Evolutionary conservation across 129 eudicot species (phyloP), one percentile per base, ranked within the genome.

Genomic region (Helichrysum umbraculigerum): DNA sequence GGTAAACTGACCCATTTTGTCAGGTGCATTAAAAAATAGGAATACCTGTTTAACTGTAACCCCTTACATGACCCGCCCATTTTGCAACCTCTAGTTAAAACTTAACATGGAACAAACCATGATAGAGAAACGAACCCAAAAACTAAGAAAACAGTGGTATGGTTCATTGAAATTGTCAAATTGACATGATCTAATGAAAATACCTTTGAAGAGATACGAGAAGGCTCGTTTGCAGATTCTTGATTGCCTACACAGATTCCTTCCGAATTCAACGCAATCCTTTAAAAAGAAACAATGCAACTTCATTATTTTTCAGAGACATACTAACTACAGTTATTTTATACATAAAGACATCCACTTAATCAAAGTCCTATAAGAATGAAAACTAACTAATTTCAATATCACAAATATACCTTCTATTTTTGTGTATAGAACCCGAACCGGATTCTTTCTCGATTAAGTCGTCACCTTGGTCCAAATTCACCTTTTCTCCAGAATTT

Each of bases 191-290:
- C 22, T 32, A 64, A 6, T 19, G 25, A 57, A 57, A 59, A 34
- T 33, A 66, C 70, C 70, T 0, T 33, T 66, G 70, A 17, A 7
- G 50, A 32, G 28, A 33, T 66, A 6, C 4, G 35, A 0, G 41
- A 15, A 14, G 68, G 67, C 14, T 65, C 70, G 16, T 33, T 66
- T 34, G 28, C 50, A n/a, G 70, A 33, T 66, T 66, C 70, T 66
- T 12, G 50, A 16, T 66, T 63, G n/a, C 41, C 68, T 29, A 12
- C 12, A 0, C 20, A 15, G 30, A 63, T 17, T 17, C 50, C 21
- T 17, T 33, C 70, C n/a, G 69, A 64, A 5, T 15, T 12, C 33
- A 65, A 65, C 7, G 25, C 47, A 33, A 65, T 21, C 70, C 70
- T 65, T 22, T 12, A 32, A 64, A 64, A 16, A 64, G 11, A 64